Evolutionary conservation across 495 filamentous ascomycete species (phyloP).

Genomic region (Pseudoneurospora amorphoporcata): DNA sequence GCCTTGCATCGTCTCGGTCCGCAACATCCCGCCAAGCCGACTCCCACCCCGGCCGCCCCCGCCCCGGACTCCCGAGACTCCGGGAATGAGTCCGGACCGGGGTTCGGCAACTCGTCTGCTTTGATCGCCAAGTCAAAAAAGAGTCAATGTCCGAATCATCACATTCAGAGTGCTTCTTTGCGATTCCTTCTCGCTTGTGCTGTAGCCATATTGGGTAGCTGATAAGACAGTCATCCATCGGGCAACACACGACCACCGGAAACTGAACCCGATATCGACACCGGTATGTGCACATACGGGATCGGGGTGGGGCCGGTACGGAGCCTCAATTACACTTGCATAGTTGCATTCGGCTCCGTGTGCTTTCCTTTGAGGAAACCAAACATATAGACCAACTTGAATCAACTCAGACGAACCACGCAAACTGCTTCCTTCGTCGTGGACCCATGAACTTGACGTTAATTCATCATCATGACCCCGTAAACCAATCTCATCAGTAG

Average conservation of each 20-base stretch:
- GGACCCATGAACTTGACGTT: neutral
- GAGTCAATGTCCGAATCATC: neutral
- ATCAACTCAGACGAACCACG: neutral
- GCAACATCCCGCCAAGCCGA: neutral
- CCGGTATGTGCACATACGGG: neutral
- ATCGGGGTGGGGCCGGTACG: neutral
- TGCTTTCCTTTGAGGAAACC: neutral
- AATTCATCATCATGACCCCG: neutral
- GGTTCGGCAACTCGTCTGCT: neutral
- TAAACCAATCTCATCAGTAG: neutral
- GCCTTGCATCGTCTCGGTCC: neutral
- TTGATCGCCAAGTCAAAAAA: neutral
- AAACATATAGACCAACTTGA: neutral
- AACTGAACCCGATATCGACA: neutral
- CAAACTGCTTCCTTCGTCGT: neutral
- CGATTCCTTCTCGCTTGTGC: neutral
- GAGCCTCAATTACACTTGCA: neutral
- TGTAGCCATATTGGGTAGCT: neutral
- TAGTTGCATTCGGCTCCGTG: neutral
- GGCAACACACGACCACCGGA: neutral
- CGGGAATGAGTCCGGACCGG: neutral
- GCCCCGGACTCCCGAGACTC: neutral
- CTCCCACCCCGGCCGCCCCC: neutral
- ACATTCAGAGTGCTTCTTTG: neutral
- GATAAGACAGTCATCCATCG: neutral